Base-by-base conservation (phyloP, 305 asterid species). In the Fraxinus xanthoxyloides region DNA sequence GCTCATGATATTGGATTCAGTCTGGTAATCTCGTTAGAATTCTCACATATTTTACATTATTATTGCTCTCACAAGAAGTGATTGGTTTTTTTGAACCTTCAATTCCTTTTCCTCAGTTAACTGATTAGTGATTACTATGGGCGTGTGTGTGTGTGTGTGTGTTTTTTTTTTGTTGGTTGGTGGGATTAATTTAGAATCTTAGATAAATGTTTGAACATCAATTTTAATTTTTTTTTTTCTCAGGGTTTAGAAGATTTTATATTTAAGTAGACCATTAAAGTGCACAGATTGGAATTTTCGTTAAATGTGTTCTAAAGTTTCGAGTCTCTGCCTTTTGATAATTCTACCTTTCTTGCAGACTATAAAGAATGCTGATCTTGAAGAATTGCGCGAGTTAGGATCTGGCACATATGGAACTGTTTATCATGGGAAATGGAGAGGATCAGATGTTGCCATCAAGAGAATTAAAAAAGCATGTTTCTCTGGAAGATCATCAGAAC, bases 381-480 rank as follows among this genome's bases (percentile, higher is more conserved):
- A 93, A 86, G 97, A 93, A 89, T 34, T 93, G 82, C 85, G 89
- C 19, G 97, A 93, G 91, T 78, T 93, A 77, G 97, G 97, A 73
- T 86, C 97, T 69, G 97, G 97, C 21, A 93, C 94, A 75, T 93
- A 89, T 90, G 97, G 97, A 43, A 92, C 95, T 34, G 97, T 93
- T 75, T 92, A 89, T 83, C 89, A 90, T 84, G 97, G 97, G 72
- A 93, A 89, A 88, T 93, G 97, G 97, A 87, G 94, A 83, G 97
- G 97, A 43, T 78, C 97, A 56, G 95, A 93, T 85, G 97, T 93
- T 72, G 95, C 97, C 86, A 93, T 93, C 77, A 92, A 93, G 85
- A 88, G 90, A 90, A 81, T 92, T 23, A 92, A 92, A 79, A 90
- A 87, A 83, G 35, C 91, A 79, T 92, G 94, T 83, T 92, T 93